These are phyloP conservation scores for Fusarium secorum DNA, from an alignment of 2,329 filamentous ascomycete species.

Conservation along the genomic window DNA sequence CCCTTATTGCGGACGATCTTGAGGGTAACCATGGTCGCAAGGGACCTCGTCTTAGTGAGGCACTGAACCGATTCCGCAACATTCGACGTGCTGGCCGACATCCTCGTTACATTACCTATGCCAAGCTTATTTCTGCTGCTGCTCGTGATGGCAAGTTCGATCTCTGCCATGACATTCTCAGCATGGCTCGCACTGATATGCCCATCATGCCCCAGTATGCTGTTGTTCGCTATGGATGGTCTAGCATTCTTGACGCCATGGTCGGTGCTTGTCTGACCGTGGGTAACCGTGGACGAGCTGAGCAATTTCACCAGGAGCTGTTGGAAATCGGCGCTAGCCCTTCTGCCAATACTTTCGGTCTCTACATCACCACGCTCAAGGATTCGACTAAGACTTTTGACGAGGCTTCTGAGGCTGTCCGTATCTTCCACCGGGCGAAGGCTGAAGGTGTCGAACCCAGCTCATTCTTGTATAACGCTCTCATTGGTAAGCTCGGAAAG, in stretches of 20 bases:
- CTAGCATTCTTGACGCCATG: conserved; percentile 95
- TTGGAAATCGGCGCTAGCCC: conserved; percentile 89
- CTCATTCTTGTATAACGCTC: conserved; percentile 96
- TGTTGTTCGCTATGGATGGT: conserved; percentile 93
- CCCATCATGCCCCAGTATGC: conserved; percentile 85
- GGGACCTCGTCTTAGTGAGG: conserved; percentile 78
- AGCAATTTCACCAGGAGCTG: conserved; percentile 90
- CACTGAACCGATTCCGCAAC: conserved; percentile 84
- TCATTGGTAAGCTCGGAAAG: conserved; percentile 98
- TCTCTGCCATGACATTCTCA: conserved; percentile 84
- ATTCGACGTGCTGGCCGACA: conserved; percentile 92
- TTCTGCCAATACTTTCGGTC: conserved; percentile 95
- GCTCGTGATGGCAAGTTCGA: conserved; percentile 85
- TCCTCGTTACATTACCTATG: conserved; percentile 94
- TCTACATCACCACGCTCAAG: conserved; percentile 99
- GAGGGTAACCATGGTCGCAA: conserved; percentile 80
- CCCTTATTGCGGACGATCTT: conserved; percentile 86
- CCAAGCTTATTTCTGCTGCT: conserved; percentile 90
- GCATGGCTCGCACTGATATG: conserved; percentile 88
- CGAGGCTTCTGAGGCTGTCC: conserved; percentile 94
- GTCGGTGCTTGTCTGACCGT: conserved; percentile 87
- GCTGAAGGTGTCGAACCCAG: conserved; percentile 93
- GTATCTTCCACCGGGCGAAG: conserved; percentile 95
- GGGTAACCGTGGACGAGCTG: conserved; percentile 81
- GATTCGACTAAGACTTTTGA: conserved; percentile 98